Evolutionary conservation across 257 asterid genomes (phyloP).

Genomic region (Echium plantagineum): DNA sequence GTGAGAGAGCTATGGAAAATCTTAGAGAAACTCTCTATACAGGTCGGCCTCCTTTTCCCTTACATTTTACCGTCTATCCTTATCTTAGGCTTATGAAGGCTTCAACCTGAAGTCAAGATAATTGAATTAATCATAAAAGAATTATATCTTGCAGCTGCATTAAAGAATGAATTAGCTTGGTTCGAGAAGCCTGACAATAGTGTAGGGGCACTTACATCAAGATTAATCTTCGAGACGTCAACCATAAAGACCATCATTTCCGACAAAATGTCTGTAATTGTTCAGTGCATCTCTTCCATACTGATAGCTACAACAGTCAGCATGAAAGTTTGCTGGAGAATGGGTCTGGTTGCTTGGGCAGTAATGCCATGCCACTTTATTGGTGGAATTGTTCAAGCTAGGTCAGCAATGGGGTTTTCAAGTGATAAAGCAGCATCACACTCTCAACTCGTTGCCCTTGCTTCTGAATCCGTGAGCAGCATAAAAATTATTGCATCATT

Average conservation of each 20-base stretch:
- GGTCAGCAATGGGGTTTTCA: conserved; percentile 73
- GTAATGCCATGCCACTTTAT: conserved; percentile 89
- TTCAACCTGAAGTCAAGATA: neutral
- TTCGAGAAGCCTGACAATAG: conserved; percentile 65
- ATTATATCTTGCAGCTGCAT: conserved; percentile 37
- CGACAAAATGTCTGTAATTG: conserved; percentile 72
- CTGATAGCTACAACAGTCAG: conserved; percentile 65
- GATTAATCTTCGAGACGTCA: conserved; percentile 57
- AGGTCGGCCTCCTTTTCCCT: conserved; percentile 27
- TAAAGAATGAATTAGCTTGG: conserved; percentile 66
- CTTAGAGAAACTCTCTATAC: conserved; percentile 54
- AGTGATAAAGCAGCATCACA: conserved; percentile 45
- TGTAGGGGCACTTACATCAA: conserved; percentile 55
- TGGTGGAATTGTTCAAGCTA: conserved; percentile 78
- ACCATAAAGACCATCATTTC: conserved; percentile 70
- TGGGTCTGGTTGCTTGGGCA: conserved; percentile 84
- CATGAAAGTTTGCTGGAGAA: conserved; percentile 66
- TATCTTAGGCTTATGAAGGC: neutral
- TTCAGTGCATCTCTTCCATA: conserved; percentile 72
- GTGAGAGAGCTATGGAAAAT: conserved; percentile 69
- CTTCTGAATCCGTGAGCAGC: conserved; percentile 64
- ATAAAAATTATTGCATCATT: conserved; percentile 63
- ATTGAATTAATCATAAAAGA: neutral
- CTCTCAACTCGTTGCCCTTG: conserved; percentile 53
- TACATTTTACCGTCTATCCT: neutral